Percentiles rank a stretch among this genome's conserved stretches.
These are phyloP conservation scores for Mycena galopus DNA, from an alignment of 768 basidiomycete species.

Conservation along the genomic window DNA sequence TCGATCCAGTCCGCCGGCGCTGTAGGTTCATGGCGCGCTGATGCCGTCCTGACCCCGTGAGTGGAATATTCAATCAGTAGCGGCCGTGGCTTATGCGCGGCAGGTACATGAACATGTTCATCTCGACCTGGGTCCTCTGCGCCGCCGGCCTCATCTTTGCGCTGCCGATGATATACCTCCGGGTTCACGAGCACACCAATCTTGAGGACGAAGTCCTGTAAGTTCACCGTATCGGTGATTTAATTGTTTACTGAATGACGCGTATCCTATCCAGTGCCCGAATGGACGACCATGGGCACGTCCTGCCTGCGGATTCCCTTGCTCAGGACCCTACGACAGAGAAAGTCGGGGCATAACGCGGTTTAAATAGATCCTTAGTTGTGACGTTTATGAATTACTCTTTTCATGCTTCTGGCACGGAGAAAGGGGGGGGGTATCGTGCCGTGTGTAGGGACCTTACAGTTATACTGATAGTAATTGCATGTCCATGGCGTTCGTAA, in stretches of 20 bases:
- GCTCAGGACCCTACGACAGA: background rate
- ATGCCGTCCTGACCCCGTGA: constrained; percentile 72
- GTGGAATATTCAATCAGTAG: constrained; percentile 44
- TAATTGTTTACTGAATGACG: constrained; percentile 3
- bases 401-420: too few species aligned
- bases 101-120: constrained; percentile 71
- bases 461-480: too few species aligned
- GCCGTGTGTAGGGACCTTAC: too few species aligned
- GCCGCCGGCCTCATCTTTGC: constrained; percentile 63
- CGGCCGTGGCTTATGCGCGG: background rate
- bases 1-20: constrained; percentile 83
- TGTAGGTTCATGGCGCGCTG: constrained; percentile 79
- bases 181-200: constrained; percentile 65
- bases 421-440: too few species aligned
- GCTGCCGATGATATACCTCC: constrained; percentile 68
- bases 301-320: constrained; percentile 35
- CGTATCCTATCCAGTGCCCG: constrained; percentile 47
- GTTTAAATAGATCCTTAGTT: too few species aligned
- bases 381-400: too few species aligned
- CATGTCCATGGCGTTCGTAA: too few species aligned
- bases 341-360: constrained; percentile 19
- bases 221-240: constrained; percentile 40
- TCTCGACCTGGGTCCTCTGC: constrained; percentile 67
- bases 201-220: constrained; percentile 67
- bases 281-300: constrained; percentile 57